Base-by-base conservation (phyloP, 495 filamentous ascomycete species). In the Podospora pseudoanserina region DNA sequence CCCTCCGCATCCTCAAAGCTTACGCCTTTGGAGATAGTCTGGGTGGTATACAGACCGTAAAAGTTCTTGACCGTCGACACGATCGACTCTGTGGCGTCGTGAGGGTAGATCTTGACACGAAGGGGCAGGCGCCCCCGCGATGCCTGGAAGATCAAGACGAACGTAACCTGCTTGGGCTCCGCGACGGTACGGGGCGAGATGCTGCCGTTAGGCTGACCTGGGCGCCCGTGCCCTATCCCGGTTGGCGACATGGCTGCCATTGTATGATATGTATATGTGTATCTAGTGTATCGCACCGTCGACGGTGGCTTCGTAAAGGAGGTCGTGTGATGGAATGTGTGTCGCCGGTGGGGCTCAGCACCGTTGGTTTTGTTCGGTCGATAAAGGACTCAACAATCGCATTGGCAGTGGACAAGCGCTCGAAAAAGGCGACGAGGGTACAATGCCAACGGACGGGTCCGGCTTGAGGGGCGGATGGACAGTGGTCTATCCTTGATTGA, bases 31-130 rank as follows among this genome's bases (percentile, higher is more conserved):
- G 88, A 85, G 70, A 87, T 85, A 68, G 79, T 68, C 61, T 79
- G 74, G 68, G 86, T 85, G 67, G 92, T 88, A 73, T 96, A 95
- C 71, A 98, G 86, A 54, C 93, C 95, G 77, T 95, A 97, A 82
- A 97, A 97, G 81, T 97, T 97, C 82, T 96, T 97, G 65, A 97
- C 93, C 4, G 95, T 97, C 3, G 92, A 91, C 65, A 97, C 90
- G 78, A 99, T 98, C 27, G 92, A 96, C 69, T 97, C 93, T 5
- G 95, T 99, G 59, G 90, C 90, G 81, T 99, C 95, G 80, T 97
- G 92, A 23, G 91, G 91, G 71, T 86, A 93, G 60, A 99, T 97
- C 62, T 92, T 89, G 39, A 99, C 93, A 73, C 92, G 87, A 86
- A 98, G 90, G 15, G 95, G 94, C 64, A 96, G 86, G 70, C 93